A percentile compares a stretch with the other conserved stretches of the same genome.
Conservation (phyloP, 805 yeast genomes). For the Ogataea nonfermentans region DNA sequence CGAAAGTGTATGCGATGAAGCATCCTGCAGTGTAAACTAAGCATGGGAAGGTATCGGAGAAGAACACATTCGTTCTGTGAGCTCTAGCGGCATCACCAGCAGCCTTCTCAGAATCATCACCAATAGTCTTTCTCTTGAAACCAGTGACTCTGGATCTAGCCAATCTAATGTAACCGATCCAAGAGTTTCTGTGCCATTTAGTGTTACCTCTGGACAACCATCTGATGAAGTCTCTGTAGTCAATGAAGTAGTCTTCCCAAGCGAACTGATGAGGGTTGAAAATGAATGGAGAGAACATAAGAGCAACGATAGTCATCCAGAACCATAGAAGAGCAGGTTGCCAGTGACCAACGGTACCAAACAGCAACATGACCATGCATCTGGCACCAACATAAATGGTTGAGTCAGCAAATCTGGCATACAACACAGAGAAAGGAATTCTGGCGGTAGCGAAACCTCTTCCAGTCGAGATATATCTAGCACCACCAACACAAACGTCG, state of each 20-base stretch:
- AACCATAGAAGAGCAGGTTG: conserved; percentile 94
- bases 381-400: conserved; percentile 85
- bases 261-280: conserved; percentile 98
- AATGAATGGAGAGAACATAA: conserved; percentile 87
- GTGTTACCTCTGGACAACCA: conserved; percentile 92
- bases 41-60: conserved; percentile 73
- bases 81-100: conserved; percentile 86
- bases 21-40: conserved; percentile 74
- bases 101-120: conserved; percentile 76
- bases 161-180: conserved; percentile 82
- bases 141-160: conserved; percentile 85
- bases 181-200: conserved; percentile 83
- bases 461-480: conserved; percentile 83
- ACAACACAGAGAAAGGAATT: conserved; percentile 70
- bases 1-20: conserved; percentile 75
- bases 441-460: conserved; percentile 84
- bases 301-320: conserved; percentile 89
- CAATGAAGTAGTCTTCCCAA: conserved; percentile 93
- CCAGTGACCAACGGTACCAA: conserved; percentile 80
- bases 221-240: conserved; percentile 89
- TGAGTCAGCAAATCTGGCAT: conserved; percentile 76
- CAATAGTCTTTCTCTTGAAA: conserved; percentile 71
- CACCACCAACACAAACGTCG: conserved; percentile 81
- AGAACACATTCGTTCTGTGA: conserved; percentile 67
- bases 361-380: conserved; percentile 66